These are phyloP conservation scores for Aphanomyces euteiches DNA, from an alignment of 352 stramenopile species.

Conservation along the genomic window DNA sequence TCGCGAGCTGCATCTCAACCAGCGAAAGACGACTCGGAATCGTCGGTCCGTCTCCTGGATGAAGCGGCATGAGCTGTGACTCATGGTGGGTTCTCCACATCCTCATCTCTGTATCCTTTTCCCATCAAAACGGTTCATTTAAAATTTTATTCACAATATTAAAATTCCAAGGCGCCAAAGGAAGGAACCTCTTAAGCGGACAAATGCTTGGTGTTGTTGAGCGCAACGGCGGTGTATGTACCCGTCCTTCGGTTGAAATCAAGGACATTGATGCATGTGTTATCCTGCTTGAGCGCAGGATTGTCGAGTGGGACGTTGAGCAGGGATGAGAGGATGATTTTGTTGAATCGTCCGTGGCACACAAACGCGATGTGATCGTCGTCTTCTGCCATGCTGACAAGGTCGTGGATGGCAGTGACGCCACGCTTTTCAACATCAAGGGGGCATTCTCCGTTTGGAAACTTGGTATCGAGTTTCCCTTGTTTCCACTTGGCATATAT, in stretches of 20 bases:
- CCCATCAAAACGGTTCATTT: too few species aligned
- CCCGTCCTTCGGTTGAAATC: slow-evolving; percentile 61
- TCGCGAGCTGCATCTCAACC: neutral
- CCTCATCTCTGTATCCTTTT: too few species aligned
- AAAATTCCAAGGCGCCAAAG: too few species aligned
- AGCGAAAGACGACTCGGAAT: neutral
- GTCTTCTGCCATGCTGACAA: slow-evolving; percentile 40
- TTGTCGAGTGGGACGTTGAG: slow-evolving; percentile 49
- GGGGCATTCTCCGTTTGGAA: slow-evolving; percentile 64
- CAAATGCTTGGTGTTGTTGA: slow-evolving; percentile 44
- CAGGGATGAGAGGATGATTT: slow-evolving; percentile 69
- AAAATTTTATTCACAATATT: too few species aligned
- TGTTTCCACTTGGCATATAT: slow-evolving; percentile 63
- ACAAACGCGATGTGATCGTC: slow-evolving; percentile 71
- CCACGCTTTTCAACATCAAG: slow-evolving; percentile 63
- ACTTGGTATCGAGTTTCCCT: slow-evolving; percentile 49
- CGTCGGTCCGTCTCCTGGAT: neutral
- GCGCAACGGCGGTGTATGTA: slow-evolving; percentile 52
- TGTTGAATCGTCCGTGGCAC: slow-evolving; percentile 82
- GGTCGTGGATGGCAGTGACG: slow-evolving; percentile 55
- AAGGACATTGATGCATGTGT: slow-evolving; percentile 84
- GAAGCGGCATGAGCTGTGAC: too few species aligned
- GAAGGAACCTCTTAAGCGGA: neutral
- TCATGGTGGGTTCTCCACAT: too few species aligned
- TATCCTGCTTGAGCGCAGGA: slow-evolving; percentile 69